phyloP scores from a whole-genome alignment of 2,329 filamentous ascomycete species.

The Penicillium concentricum region DNA sequence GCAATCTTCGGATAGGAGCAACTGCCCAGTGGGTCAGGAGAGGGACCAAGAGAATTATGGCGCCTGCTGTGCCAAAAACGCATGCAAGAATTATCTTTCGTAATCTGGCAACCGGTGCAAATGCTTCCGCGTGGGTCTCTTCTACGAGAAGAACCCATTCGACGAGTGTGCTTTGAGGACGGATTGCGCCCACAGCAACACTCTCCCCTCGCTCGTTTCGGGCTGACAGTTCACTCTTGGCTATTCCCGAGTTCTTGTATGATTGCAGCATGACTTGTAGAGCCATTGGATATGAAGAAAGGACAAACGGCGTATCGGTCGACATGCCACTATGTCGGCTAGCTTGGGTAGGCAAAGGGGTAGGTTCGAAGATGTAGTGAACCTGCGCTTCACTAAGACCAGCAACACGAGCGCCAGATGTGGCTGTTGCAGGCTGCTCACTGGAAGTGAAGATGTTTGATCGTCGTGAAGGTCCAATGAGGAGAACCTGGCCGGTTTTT shows the following conservation, averaged over 20 bases:
- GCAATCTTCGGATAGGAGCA: conserved; percentile 73
- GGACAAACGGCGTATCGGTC: conserved; percentile 55
- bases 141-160: conserved; percentile 84
- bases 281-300: conserved; percentile 63
- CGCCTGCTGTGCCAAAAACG: conserved; percentile 77
- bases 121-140: conserved; percentile 71
- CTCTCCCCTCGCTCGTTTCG: conserved; percentile 67
- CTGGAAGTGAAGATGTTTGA: conserved; percentile 62
- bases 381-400: conserved; percentile 41
- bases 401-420: conserved; percentile 36
- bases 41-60: conserved; percentile 69
- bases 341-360: conserved; percentile 39
- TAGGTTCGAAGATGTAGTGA: conserved; percentile 62
- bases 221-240: conserved; percentile 66
- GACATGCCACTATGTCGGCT: conserved; percentile 22
- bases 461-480: conserved; percentile 65
- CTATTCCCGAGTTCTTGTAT: conserved; percentile 59
- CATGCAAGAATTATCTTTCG: conserved; percentile 78
- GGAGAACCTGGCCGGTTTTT: conserved; percentile 65
- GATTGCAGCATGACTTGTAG: conserved; percentile 58
- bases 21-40: conserved; percentile 81
- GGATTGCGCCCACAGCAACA: conserved; percentile 79
- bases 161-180: conserved; percentile 65
- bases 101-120: conserved; percentile 70
- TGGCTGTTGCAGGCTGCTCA: conserved; percentile 18